These are phyloP conservation scores for Irpex sp. DNA, from an alignment of 1,284 basidiomycete species.

Conservation along the genomic window DNA sequence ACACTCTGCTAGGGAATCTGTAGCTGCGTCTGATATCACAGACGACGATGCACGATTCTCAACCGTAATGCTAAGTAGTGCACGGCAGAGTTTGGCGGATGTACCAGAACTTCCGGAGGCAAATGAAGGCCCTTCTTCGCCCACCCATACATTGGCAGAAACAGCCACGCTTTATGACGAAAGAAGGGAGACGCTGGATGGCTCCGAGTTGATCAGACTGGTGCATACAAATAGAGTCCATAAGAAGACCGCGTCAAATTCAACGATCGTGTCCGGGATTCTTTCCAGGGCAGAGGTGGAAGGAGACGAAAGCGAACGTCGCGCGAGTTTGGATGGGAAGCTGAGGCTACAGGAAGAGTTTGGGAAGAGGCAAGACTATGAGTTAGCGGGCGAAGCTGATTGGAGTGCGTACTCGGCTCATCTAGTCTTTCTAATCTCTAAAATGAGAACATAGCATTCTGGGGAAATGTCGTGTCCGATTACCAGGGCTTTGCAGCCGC, in stretches of 20 bases:
- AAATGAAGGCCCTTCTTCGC: not conserved
- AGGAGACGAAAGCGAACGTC: slow-evolving; percentile 24
- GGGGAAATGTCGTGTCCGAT: slow-evolving; percentile 93
- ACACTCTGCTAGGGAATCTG: slow-evolving; percentile 30
- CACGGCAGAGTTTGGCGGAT: slow-evolving; percentile 28
- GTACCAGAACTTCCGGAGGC: slow-evolving; percentile 12
- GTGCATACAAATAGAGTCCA: slow-evolving; percentile 32
- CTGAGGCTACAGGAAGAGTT: slow-evolving; percentile 71
- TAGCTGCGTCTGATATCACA: slow-evolving; percentile 54
- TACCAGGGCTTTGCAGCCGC: slow-evolving; percentile 83
- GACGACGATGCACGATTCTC: slow-evolving; percentile 63
- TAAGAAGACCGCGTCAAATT: slow-evolving; percentile 61
- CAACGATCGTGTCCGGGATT: slow-evolving; percentile 52
- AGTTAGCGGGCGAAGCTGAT: slow-evolving; percentile 45
- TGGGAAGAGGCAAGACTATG: slow-evolving; percentile 39
- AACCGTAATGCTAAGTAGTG: slow-evolving; percentile 43
- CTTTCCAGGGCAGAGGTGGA: slow-evolving; percentile 46
- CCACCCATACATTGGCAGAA: not conserved
- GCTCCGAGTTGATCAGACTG: slow-evolving; percentile 14
- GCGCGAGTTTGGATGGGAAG: slow-evolving; percentile 59
- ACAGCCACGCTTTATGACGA: slow-evolving; percentile 16
- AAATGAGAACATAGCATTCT: slow-evolving; percentile 70
- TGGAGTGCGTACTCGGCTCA: slow-evolving; percentile 61
- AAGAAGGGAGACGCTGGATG: slow-evolving; percentile 24
- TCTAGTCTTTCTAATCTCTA: slow-evolving; percentile 1